Conservation (phyloP, 2,329 filamentous ascomycete species). For the Pleomassaria siparia region DNA sequence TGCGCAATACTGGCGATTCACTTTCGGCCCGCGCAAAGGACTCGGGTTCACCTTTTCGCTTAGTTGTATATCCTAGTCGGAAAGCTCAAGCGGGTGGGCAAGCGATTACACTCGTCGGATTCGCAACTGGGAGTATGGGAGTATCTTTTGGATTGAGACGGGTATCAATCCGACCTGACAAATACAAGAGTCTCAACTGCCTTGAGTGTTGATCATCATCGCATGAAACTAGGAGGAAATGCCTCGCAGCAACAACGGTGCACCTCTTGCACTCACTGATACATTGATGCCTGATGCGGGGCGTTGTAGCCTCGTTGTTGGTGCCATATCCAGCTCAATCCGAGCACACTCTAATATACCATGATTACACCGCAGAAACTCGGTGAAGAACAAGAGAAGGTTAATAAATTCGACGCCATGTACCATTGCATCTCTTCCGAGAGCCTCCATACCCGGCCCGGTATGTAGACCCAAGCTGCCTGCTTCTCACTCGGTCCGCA, state of each 20-base stretch:
- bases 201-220: not conserved
- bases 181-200: no score
- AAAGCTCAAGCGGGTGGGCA: not conserved
- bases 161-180: not conserved
- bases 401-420: no score
- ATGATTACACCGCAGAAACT: slow-evolving; percentile 4
- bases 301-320: slow-evolving; percentile 1
- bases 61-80: not conserved
- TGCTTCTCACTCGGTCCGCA: not conserved
- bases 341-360: not conserved
- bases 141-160: no score
- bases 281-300: not conserved
- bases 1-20: not conserved
- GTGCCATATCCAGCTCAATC: not conserved
- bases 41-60: not conserved
- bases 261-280: not conserved
- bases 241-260: not conserved
- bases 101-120: not conserved
- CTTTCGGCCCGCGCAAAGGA: not conserved
- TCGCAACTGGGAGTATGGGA: not conserved
- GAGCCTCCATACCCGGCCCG: not conserved
- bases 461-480: not conserved
- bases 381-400: not conserved
- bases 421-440: no score
- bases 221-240: no score